Evolutionary conservation across 2,329 filamentous ascomycete species (phyloP), one percentile per base, ranked within the genome.

Genomic region (Fonsecaea erecta): DNA sequence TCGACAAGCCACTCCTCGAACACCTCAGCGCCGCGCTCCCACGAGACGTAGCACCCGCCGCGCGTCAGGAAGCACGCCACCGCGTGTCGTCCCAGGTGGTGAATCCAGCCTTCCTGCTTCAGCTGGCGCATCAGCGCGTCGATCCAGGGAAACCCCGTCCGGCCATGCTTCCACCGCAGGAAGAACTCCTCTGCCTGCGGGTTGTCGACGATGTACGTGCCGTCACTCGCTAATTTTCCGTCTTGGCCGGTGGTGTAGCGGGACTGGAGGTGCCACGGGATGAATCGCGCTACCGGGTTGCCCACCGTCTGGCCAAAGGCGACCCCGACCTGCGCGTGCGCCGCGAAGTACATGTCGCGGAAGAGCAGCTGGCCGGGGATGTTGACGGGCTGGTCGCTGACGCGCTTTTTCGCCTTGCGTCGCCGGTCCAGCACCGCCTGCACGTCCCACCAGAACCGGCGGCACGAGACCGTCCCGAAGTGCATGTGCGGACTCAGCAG

Each of bases 261-360:
- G 1, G 86, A 88, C 0, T 88, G 90, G 1, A 93, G 78, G 73
- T 92, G 89, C 90, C 90, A 93, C 3, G 90, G 90, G 14, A 93
- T 85, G 75, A 93, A 92, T n/a, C 90, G 84, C 43, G 86, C 89
- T 68, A 88, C 78, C 0, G 82, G 75, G 71, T 93, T 93, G 37
- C 85, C 84, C 55, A 84, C 79, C 0, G 88, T 88, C 71, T 91
- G 89, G 0, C 78, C 81, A 70, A 91, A 93, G 0, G 79, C 72
- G 34, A 84, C 80, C 0, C 90, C 90, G 1, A 92, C 78, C 0
- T 85, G 83, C 0, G 90, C 89, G 74, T 93, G 90, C 0, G 90
- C 90, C 14, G 85, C 90, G 71, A 93, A 93, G 76, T 93, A 93
- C 90, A 93, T 93, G 74, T 93, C 90, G 16, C 90, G 83, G 75